Evolutionary conservation across 169 alveolate genomes (phyloP), one percentile per base, ranked within the genome.

Genomic region (Plasmodium gonderi): DNA sequence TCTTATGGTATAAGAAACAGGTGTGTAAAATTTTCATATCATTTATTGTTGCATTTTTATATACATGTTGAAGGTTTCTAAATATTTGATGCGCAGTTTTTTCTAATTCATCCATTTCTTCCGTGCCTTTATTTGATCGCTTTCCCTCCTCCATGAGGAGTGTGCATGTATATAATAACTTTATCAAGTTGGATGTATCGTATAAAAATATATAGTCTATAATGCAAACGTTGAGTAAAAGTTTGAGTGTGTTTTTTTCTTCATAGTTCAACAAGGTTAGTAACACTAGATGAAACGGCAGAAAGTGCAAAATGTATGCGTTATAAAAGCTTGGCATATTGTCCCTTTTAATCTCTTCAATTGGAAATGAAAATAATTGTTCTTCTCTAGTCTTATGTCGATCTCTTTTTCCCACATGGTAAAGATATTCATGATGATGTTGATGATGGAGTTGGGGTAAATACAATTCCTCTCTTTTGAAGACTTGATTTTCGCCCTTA

Each of bases 231-330:
- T 17, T 60, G 1, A 85, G 45, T 33, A 85, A 47, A 75, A 67
- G 51, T 9, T 44, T 12, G 29, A 85, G 33, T 40, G 79, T 67
- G 36, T 54, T 85, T 38, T 23, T 85, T 31, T 85, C 79, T 12
- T 78, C 87, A 51, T 85, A 74, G 33, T 75, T 40, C 44, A 85
- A 44, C 47, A 85, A 78, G 20, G 68, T 51, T 31, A 85, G 79
- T 9, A 85, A 38, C 14, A 85, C 83, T 45, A 85, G 33, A 45
- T 85, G 92, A 31, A 85, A 85, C 0, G 92, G 92, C 65, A 85
- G 47, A 60, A 33, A 85, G n/a, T 85, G n/a, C 2, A 75, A 45
- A 23, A 75, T 54, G 38, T 85, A 85, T 4, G 33, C 29, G 12
- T 82, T 82, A 75, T 68, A 82, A 68, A 29, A 7, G 29, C 20